These are phyloP conservation scores for Bipolaris oryzae DNA, from an alignment of 2,329 filamentous ascomycete genomes.

Conservation along the genomic window DNA sequence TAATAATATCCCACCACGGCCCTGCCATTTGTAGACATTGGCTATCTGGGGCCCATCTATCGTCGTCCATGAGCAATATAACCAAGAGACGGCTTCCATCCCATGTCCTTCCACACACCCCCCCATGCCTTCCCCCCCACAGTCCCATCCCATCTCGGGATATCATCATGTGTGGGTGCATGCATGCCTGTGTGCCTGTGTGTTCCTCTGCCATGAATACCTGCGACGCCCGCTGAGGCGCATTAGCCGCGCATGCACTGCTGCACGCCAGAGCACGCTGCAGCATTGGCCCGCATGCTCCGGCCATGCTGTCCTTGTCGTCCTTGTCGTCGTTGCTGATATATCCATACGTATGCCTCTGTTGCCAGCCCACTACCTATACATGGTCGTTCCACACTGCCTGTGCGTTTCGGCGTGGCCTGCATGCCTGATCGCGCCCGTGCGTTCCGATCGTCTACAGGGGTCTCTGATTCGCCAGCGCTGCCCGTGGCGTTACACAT, in stretches of 20 bases:
- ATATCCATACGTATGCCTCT: neutral
- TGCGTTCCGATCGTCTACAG: slow-evolving; percentile 24
- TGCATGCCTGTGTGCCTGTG: neutral
- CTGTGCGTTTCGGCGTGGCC: slow-evolving; percentile 14
- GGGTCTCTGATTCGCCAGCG: slow-evolving; percentile 19
- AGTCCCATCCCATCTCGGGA: too few species aligned
- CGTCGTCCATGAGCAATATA: too few species aligned
- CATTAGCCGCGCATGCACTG: slow-evolving; percentile 14
- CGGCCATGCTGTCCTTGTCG: too few species aligned
- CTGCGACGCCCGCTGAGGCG: slow-evolving; percentile 19
- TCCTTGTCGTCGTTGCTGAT: too few species aligned
- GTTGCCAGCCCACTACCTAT: neutral
- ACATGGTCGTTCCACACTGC: slow-evolving; percentile 16
- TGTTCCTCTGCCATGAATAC: slow-evolving; percentile 19
- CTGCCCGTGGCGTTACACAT: slow-evolving; percentile 9
- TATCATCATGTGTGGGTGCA: neutral
- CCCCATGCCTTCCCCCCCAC: neutral
- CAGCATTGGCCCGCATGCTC: too few species aligned
- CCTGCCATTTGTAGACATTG: too few species aligned
- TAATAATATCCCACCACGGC: too few species aligned
- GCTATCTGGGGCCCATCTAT: neutral
- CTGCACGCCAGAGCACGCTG: neutral
- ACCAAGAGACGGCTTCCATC: too few species aligned
- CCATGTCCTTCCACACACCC: too few species aligned
- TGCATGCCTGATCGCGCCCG: slow-evolving; percentile 22